phyloP scores from a whole-genome alignment of 495 filamentous ascomycete species.

The Penicillium nucicola region DNA sequence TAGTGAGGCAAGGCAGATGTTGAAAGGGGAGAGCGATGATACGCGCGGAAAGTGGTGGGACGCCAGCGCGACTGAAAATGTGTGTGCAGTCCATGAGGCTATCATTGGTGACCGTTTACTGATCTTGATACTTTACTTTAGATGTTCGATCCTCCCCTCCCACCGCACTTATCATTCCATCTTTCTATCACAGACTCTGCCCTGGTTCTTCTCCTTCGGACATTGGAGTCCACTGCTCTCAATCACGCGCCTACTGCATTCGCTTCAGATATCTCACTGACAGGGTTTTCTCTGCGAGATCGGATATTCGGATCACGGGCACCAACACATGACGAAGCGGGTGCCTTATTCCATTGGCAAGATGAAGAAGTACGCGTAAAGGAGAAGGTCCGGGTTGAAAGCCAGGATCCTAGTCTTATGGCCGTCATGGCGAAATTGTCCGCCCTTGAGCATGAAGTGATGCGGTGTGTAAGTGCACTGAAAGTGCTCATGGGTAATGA shows the following conservation, averaged over 20 bases:
- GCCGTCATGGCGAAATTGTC: conserved; percentile 83
- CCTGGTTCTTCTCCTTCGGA: conserved; percentile 74
- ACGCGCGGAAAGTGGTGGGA: conserved; percentile 57
- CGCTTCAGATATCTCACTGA: conserved; percentile 49
- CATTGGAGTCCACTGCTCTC: conserved; percentile 64
- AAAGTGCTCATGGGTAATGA: conserved; percentile 74
- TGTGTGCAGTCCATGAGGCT: conserved; percentile 22
- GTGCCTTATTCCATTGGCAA: conserved; percentile 64
- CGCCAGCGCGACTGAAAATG: conserved; percentile 48
- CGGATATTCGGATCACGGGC: conserved; percentile 51
- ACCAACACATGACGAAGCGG: conserved; percentile 78
- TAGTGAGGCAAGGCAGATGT: conserved; percentile 57
- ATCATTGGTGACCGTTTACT: not conserved
- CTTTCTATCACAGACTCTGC: conserved; percentile 74
- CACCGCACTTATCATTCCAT: conserved; percentile 65
- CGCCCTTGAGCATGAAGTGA: conserved; percentile 72
- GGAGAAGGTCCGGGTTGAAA: conserved; percentile 89
- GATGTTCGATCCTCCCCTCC: conserved; percentile 58
- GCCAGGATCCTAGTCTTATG: conserved; percentile 84
- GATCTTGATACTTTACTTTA: conserved; percentile 7
- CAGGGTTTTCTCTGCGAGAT: conserved; percentile 57
- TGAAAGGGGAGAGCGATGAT: conserved; percentile 49
- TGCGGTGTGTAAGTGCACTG: conserved; percentile 65
- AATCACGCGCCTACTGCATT: conserved; percentile 58
- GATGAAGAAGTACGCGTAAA: conserved; percentile 76